These are phyloP conservation scores for Besnoitia besnoiti DNA, from an alignment of 169 alveolate genomes.

Conservation along the genomic window DNA sequence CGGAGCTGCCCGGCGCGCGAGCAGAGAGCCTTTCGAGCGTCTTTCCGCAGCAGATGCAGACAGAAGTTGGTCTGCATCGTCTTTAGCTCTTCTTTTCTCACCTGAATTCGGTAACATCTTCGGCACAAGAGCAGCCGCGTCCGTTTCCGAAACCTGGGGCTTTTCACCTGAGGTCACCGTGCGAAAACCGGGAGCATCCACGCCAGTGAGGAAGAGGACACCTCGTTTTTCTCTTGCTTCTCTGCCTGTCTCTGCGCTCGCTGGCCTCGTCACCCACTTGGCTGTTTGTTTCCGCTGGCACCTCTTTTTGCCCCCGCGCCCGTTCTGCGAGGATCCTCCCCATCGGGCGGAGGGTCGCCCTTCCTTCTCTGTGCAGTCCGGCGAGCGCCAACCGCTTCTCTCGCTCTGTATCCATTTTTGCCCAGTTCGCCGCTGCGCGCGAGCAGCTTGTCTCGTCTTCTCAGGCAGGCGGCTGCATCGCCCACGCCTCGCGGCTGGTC, in stretches of 20 bases:
- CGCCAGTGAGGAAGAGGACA: too few species aligned
- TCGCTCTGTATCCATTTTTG: not conserved
- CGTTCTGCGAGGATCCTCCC: not conserved
- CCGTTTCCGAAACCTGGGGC: conserved; percentile 43
- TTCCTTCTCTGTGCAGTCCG: not conserved
- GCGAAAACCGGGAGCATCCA: too few species aligned
- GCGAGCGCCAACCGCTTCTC: not conserved
- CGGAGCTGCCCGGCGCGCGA: too few species aligned
- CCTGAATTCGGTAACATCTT: conserved; percentile 69
- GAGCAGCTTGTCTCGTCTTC: too few species aligned
- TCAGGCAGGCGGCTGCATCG: too few species aligned
- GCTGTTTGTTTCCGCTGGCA: not conserved
- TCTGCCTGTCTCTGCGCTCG: too few species aligned
- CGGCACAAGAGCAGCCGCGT: conserved; percentile 63
- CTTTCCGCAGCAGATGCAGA: too few species aligned
- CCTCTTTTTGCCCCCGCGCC: not conserved
- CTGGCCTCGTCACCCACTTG: not conserved
- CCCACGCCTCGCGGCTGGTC: not conserved
- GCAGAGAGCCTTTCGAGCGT: too few species aligned
- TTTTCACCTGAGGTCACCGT: conserved; percentile 35
- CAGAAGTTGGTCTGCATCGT: too few species aligned
- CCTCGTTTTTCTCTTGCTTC: too few species aligned
- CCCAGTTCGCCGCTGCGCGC: not conserved
- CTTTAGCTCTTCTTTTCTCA: too few species aligned
- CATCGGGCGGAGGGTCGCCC: not conserved